A percentile compares a stretch with the other conserved stretches of the same genome.
Conservation (phyloP, 1,139 yeast species). For the Candida labiduridarum region DNA sequence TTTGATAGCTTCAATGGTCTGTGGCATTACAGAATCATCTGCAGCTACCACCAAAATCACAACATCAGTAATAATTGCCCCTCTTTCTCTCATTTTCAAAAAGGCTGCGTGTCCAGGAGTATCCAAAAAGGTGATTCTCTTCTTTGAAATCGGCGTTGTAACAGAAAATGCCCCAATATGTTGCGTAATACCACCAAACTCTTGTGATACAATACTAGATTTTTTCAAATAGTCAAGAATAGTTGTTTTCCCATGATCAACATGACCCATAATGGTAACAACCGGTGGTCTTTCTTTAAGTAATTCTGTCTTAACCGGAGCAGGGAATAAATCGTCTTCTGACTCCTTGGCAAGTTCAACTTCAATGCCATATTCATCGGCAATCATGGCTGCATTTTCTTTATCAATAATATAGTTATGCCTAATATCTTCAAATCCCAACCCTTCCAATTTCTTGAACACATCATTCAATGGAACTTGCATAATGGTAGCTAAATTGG, state of each 20-base stretch:
- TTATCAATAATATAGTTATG: constrained; percentile 81
- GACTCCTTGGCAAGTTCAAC: constrained; percentile 60
- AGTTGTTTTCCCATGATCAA: constrained; percentile 97
- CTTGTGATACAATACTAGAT: constrained; percentile 79
- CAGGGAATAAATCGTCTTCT: constrained; percentile 65
- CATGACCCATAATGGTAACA: constrained; percentile 98
- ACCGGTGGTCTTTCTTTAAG: constrained; percentile 83
- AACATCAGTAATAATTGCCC: constrained; percentile 92
- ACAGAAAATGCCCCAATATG: constrained; percentile 98
- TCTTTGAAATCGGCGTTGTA: constrained; percentile 69
- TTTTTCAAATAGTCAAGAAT: constrained; percentile 84
- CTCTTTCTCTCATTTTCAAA: constrained; percentile 93
- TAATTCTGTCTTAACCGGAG: constrained; percentile 35
- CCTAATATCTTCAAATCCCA: constrained; percentile 78
- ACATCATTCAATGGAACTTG: constrained; percentile 65
- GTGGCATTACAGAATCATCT: constrained; percentile 98
- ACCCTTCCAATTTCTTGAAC: constrained; percentile 55
- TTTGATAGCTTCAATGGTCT: constrained; percentile 91
- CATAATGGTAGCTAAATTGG: constrained; percentile 74
- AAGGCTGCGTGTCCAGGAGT: constrained; percentile 99
- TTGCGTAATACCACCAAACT: constrained; percentile 97
- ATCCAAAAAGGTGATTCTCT: constrained; percentile 83
- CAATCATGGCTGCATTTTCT: constrained; percentile 83
- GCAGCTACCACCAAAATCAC: constrained; percentile 95
- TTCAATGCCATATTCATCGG: constrained; percentile 85